Conservation (phyloP, 1,139 yeast species). For the Debaryomyces coudertii region DNA sequence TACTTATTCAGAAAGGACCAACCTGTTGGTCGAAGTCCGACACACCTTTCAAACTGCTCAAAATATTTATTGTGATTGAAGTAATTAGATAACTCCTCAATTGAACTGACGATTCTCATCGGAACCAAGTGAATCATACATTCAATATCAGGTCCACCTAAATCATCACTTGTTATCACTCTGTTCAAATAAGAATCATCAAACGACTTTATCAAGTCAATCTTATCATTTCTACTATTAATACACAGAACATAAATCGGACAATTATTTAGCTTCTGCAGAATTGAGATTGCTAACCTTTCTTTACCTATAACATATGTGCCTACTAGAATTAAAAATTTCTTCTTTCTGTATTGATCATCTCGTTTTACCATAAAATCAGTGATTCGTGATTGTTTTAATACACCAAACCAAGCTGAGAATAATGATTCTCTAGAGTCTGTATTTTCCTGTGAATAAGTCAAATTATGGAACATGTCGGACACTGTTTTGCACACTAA, state of each 20-base stretch:
- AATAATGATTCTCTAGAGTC: constrained; percentile 25
- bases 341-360: constrained; percentile 29
- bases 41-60: constrained; percentile 53
- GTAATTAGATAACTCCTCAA: constrained; percentile 48
- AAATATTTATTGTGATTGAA: constrained; percentile 52
- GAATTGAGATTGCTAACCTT: constrained; percentile 71
- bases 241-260: constrained; percentile 55
- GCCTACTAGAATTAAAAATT: constrained; percentile 73
- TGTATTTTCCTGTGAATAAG: constrained; percentile 26
- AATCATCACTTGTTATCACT: constrained; percentile 35
- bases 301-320: constrained; percentile 94
- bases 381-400: constrained; percentile 47
- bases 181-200: constrained; percentile 35
- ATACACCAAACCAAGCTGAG: constrained; percentile 42
- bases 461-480: constrained; percentile 49
- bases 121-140: constrained; percentile 75
- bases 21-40: constrained; percentile 82
- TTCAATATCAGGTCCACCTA: constrained; percentile 41
- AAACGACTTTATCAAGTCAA: constrained; percentile 41
- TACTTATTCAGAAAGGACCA: constrained; percentile 60
- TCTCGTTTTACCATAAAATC: constrained; percentile 34
- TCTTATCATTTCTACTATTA: constrained; percentile 51
- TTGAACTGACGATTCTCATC: constrained; percentile 49
- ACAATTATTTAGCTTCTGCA: constrained; percentile 52
- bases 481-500: constrained; percentile 64